Base-by-base conservation (phyloP, 305 asterid species). In the Fraxinus latifolia region DNA sequence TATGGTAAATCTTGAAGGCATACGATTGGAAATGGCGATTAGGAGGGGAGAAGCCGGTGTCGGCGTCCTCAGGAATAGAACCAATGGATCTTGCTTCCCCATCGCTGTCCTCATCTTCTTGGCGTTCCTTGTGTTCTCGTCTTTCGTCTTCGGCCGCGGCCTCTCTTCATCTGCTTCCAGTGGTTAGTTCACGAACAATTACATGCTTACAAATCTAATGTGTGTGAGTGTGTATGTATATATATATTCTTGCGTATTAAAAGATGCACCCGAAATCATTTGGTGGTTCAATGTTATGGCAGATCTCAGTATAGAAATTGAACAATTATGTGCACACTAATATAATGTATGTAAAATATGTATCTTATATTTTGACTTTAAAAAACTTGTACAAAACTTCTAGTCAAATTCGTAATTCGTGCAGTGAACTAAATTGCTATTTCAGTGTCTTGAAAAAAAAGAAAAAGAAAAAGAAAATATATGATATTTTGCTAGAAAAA, bases 11-110 rank as follows among this genome's bases (percentile, higher is more conserved):
- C 76, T 81, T 83, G 82, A 83, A 86, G 88, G 83, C 84, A 83
- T 82, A 82, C 84, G 90, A 83, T 82, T 55, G 91, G 84, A 55
- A 82, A 91, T 93, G 96, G 85, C 90, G 84, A 87, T 86, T 83
- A 87, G 84, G 89, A 89, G 89, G 85, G 91, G 97, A 83, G 85
- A 88, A 75, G 83, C 91, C 23, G 89, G 87, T 81, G 77, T 82
- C 72, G 89, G 84, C 76, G 62, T 29, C 83, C 84, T 76, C 65
- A 86, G 85, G 88, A 87, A 74, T 79, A 83, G 83, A 82, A 89
- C 87, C 73, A 79, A 58, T 87, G 92, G 97, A 89, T 93, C 96
- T 89, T 85, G 97, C 31, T 80, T 86, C 84, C 85, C 88, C 67
- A 55, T 89, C 81, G 77, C 88, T 60, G 70, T 87, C 75, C 83